Base-by-base conservation (phyloP, 495 filamentous ascomycete genomes). In the Lepidopterella palustris region DNA sequence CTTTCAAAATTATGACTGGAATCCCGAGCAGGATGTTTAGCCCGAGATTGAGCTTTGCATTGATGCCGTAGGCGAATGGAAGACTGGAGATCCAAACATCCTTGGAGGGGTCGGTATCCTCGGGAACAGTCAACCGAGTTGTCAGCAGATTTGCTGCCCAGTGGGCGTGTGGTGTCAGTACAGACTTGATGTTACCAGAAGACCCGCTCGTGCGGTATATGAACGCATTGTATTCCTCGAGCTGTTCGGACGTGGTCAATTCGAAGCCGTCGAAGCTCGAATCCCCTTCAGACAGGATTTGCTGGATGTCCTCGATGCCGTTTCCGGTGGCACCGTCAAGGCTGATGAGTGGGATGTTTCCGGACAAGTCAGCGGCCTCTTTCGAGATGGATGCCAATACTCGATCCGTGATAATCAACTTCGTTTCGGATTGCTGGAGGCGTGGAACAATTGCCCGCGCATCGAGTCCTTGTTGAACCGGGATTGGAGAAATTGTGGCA, bases 131-230 rank as follows among this genome's bases (percentile, higher is more conserved):
- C 28, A 49, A 10, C 10, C 39, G 32, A 1, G 64, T 69, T 39
- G 31, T 53, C 23, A 64, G 32, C 57, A 67, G 53, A 15, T 49
- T 61, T 39, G 64, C 59, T 24, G 61, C 58, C 56, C 45, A 67
- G 42, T 69, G 66, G 15, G 63, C 60, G 52, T 69, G 66, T 21
- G 60, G 63, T n/a, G 66, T 69, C 6, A 69, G 31, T 13, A 69
- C 66, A 11, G 63, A 61, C 32, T 69, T 69, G 54, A 69, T 62
- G 18, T 25, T 55, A 28, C 64, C 67, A 21, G 64, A 64, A 21
- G 67, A 67, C 5, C 67, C 67, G 32, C 64, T 67, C 18, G 67
- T 69, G 21, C 67, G 67, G 31, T 69, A 64, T 53, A 70, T 49
- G 45, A 70, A 65, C 18, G 63, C 60, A 24, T 20, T 28, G 24